Evolutionary conservation across 169 alveolate species (phyloP).

Genomic region (Plasmodium relictum): DNA sequence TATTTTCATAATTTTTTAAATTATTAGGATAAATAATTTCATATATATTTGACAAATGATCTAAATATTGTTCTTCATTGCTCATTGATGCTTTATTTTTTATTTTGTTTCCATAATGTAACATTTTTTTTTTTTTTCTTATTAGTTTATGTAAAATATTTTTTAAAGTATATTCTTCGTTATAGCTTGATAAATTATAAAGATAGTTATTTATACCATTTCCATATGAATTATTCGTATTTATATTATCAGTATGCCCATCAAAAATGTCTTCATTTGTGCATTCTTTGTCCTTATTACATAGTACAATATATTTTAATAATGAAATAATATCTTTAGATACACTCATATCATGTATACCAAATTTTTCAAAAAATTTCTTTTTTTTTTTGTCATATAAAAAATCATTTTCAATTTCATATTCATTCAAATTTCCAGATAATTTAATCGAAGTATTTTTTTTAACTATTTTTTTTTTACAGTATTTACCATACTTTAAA

Average conservation of each 20-base stretch:
- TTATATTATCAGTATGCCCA: not conserved
- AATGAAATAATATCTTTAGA: constrained; percentile 12
- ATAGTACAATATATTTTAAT: constrained; percentile 19
- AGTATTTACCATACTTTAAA: constrained; percentile 28
- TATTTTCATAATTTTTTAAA: constrained; percentile 32
- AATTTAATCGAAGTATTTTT: not conserved
- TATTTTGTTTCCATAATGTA: not conserved
- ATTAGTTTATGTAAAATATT: constrained; percentile 5
- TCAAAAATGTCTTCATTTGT: not conserved
- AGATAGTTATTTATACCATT: not conserved
- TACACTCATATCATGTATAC: constrained; percentile 7
- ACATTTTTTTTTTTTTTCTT: constrained; percentile 16
- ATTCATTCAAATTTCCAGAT: not conserved
- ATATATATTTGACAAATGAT: constrained; percentile 10
- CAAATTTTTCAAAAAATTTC: constrained; percentile 35
- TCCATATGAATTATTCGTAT: not conserved
- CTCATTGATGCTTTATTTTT: not conserved
- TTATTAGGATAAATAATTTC: constrained; percentile 19
- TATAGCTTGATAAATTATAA: constrained; percentile 13
- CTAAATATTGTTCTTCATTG: not conserved
- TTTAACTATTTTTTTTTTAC: constrained; percentile 33
- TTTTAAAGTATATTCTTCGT: not conserved
- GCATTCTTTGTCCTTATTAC: not conserved
- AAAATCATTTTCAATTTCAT: constrained; percentile 26
- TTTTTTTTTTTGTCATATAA: constrained; percentile 20